phyloP scores from a whole-genome alignment of 2,329 filamentous ascomycete genomes.

The Beauveria medogensis region DNA sequence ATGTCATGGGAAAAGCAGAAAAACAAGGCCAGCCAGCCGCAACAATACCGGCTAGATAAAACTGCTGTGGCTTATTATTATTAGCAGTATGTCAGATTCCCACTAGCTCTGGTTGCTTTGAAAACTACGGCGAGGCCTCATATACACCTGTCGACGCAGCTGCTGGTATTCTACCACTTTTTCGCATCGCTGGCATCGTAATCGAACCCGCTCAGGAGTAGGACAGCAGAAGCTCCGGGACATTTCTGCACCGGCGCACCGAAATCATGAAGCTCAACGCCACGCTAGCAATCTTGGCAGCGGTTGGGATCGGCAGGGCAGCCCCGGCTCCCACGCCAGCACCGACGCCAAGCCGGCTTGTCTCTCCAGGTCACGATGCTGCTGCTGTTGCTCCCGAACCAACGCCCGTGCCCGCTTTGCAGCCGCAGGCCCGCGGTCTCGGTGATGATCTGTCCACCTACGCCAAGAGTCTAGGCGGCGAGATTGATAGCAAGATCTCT shows the following conservation, averaged over 20 bases:
- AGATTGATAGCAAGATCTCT: conserved; percentile 47
- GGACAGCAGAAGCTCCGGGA: neutral
- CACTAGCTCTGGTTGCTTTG: neutral
- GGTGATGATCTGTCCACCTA: conserved; percentile 40
- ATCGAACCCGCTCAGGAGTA: neutral
- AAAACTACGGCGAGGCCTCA: neutral
- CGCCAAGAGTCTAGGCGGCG: conserved; percentile 39
- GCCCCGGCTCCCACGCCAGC: conserved; percentile 1
- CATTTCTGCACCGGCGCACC: neutral
- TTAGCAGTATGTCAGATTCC: neutral
- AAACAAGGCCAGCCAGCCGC: neutral
- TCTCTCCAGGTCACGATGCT: neutral
- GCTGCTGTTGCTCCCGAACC: conserved; percentile 13
- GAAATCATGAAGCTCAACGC: neutral
- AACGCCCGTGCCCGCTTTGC: conserved; percentile 15
- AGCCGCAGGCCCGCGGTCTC: conserved; percentile 26
- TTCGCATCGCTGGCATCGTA: neutral
- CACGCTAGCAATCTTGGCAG: conserved; percentile 5
- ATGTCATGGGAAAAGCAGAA: neutral
- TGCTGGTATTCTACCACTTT: too few relatives aligned
- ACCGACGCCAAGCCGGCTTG: neutral
- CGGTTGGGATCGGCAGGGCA: conserved; percentile 7
- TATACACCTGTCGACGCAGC: neutral
- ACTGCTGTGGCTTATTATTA: neutral
- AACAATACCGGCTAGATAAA: neutral